A percentile compares a stretch with the other conserved stretches of the same genome.
Evolutionary conservation across 129 eudicot species (phyloP).

Genomic region (Daucus carota): DH1_v3.0 NC_030389.2:4700501-4701000

Average conservation of each 20-base stretch:
- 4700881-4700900: background rate
- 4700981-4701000: background rate
- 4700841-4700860: too few species aligned
- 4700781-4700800: background rate
- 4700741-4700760: background rate
- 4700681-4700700: background rate
- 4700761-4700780: background rate
- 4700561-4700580: background rate
- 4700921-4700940: background rate
- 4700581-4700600: background rate
- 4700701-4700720: background rate
- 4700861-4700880: too few species aligned
- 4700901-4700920: background rate
- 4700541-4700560: background rate
- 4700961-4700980: background rate
- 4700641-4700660: background rate
- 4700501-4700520: background rate
- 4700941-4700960: background rate
- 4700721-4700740: background rate
- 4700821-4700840: too few species aligned
- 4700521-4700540: background rate
- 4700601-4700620: background rate
- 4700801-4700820: background rate
- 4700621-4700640: background rate
- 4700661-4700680: background rate